phyloP scores from a whole-genome alignment of 2,329 filamentous ascomycete species.

The Lecanosticta acicola region DNA sequence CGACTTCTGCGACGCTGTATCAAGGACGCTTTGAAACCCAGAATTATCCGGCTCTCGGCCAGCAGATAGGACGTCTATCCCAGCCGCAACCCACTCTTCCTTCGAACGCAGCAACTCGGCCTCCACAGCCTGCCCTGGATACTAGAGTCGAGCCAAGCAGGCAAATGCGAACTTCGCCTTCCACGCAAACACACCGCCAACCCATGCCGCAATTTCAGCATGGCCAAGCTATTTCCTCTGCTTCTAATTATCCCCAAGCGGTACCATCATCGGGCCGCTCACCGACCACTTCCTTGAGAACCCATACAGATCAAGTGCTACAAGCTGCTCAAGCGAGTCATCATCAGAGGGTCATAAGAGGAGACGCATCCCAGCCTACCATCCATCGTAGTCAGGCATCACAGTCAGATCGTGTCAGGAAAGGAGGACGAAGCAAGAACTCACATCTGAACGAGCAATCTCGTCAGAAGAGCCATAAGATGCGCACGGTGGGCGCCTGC shows the following conservation, averaged over 20 bases:
- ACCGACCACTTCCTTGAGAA: not conserved
- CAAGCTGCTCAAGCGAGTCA: not conserved
- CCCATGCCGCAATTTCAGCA: too few species aligned
- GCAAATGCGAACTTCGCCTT: too few species aligned
- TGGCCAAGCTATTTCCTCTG: too few species aligned
- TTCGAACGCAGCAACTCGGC: not conserved
- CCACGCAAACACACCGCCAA: too few species aligned
- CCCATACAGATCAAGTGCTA: not conserved
- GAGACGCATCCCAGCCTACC: not conserved
- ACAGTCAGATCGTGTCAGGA: constrained; percentile 15
- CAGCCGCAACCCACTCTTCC: not conserved
- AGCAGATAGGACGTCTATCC: not conserved
- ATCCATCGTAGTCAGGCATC: not conserved
- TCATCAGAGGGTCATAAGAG: not conserved
- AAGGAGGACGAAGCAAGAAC: constrained; percentile 34
- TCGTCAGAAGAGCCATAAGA: constrained; percentile 39
- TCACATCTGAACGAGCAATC: constrained; percentile 34
- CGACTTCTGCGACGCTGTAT: not conserved
- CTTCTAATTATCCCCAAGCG: too few species aligned
- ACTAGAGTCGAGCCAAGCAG: too few species aligned
- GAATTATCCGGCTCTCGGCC: not conserved
- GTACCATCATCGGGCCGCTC: not conserved
- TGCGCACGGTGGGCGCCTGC: constrained; percentile 44
- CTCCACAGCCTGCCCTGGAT: too few species aligned
- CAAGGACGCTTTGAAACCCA: not conserved